These are phyloP conservation scores for Diaporthe caulivora DNA, from an alignment of 2,329 filamentous ascomycete species.

Conservation along the genomic window DNA sequence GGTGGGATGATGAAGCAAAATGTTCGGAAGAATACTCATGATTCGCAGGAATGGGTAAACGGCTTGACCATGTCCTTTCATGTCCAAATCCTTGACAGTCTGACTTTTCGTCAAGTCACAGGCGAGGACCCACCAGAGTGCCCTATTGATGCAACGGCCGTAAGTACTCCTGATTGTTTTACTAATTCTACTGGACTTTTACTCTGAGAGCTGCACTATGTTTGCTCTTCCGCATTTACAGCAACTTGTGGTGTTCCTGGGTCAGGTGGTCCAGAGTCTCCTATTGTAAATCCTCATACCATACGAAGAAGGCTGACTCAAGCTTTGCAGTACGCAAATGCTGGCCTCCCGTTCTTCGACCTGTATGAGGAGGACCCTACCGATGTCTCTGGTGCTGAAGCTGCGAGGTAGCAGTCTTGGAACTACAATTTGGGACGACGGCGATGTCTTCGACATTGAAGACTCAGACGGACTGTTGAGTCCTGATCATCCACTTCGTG, in stretches of 20 bases:
- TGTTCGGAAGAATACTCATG: not conserved
- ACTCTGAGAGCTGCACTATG: not conserved
- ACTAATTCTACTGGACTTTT: not conserved
- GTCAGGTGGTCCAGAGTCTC: not conserved
- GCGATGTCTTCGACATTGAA: constrained; percentile 3
- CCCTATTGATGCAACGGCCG: constrained; percentile 48
- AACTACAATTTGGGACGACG: not conserved
- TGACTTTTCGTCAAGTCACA: constrained; percentile 50
- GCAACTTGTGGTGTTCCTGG: not conserved
- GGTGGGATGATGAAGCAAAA: constrained; percentile 11
- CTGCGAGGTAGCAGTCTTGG: not conserved
- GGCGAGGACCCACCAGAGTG: constrained; percentile 49
- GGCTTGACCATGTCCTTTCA: constrained; percentile 19
- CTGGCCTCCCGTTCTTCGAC: constrained; percentile 54
- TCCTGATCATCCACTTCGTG: constrained; percentile 3
- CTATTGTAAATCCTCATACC: not conserved
- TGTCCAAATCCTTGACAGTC: constrained; percentile 55
- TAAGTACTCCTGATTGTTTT: not conserved
- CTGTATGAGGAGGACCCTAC: constrained; percentile 43
- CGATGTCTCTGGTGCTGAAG: constrained; percentile 35
- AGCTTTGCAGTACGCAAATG: constrained; percentile 46
- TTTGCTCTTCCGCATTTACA: not conserved
- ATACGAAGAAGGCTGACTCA: not conserved
- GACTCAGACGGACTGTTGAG: constrained; percentile 11
- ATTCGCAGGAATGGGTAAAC: not conserved